Evolutionary conservation across 1,284 basidiomycete genomes (phyloP), one percentile per base, ranked within the genome.

Genomic region (Coriolopsis trogii): DNA sequence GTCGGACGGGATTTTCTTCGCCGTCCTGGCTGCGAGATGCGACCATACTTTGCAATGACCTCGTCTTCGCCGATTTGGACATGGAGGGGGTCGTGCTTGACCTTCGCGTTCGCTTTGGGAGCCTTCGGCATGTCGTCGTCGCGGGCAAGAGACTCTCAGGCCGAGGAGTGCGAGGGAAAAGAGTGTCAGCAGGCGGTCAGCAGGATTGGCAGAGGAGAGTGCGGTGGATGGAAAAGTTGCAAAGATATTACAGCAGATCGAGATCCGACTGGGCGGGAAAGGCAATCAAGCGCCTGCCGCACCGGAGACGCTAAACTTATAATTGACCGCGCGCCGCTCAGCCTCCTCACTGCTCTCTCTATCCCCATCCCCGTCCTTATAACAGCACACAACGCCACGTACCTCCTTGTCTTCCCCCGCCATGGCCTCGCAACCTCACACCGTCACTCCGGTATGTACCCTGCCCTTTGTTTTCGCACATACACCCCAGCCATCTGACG

Each of bases 21-120:
- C 68, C 85, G 90, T 10, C 86, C 89, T 8, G 84, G 89, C 59
- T 81, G 77, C 40, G 85, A 87, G 16, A 93, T 70, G 48, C 81
- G 82, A 4, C 93, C 93, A 66, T 92, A 93, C 67, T 87, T 89
- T 59, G 79, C 83, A 16, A 87, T 66, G 0, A 80, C 64, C 63
- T 89, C 87, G 67, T 95, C 93, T 55, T 87, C 85, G 47, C 82
- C 78, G 46, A 96, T 77, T 67, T 94, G 89, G 31, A 87, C 77
- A 62, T 89, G 84, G n/a, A 96, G 80, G 20, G 93, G 92, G 63
- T 93, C 91, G 69, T 93, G 93, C 62, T 92, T 77, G 18, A 76
- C 67, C 59, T 86, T 89, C 46, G 72, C 72, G 15, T 72, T 57
- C 4, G 76, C 56, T 67, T 80, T 85, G 55, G 73, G 67, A 6